A percentile compares a stretch with the other conserved stretches of the same genome.
These are phyloP conservation scores for Chaetomium tenue DNA, from an alignment of 495 filamentous ascomycete genomes.

Conservation along the genomic window DNA sequence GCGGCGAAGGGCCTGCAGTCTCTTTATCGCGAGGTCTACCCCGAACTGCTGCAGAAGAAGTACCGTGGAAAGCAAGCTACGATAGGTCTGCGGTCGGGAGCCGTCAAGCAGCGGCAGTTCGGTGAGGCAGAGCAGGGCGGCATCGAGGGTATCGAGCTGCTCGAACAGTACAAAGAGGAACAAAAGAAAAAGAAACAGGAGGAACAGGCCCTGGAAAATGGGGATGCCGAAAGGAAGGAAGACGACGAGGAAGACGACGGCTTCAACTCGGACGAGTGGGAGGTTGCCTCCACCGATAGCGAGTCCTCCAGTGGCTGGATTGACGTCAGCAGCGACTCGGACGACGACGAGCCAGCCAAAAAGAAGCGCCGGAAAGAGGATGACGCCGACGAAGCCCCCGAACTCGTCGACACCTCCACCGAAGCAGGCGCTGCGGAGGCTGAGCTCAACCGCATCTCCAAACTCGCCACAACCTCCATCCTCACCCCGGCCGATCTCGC, in stretches of 20 bases:
- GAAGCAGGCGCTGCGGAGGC: conserved; percentile 40
- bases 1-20: conserved; percentile 86
- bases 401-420: conserved; percentile 34
- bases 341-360: conserved; percentile 61
- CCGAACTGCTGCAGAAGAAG: conserved; percentile 83
- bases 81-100: conserved; percentile 70
- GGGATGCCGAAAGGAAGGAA: conserved; percentile 30
- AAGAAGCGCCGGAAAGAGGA: conserved; percentile 57
- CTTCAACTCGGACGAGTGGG: conserved; percentile 78
- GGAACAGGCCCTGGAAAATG: conserved; percentile 53
- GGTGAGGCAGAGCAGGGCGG: conserved; percentile 75
- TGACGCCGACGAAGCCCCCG: conserved; percentile 27
- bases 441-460: conserved; percentile 44
- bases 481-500: conserved; percentile 89
- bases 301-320: conserved; percentile 84
- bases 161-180: conserved; percentile 92
- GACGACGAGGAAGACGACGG: conserved; percentile 58
- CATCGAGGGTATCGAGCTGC: conserved; percentile 89
- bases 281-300: conserved; percentile 74
- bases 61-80: conserved; percentile 92
- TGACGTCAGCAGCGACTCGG: conserved; percentile 78
- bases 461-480: conserved; percentile 79
- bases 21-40: conserved; percentile 84
- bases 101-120: conserved; percentile 68
- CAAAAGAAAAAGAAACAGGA: conserved; percentile 72